phyloP scores from a whole-genome alignment of 495 filamentous ascomycete species.

The Penicilliopsis zonata region DNA sequence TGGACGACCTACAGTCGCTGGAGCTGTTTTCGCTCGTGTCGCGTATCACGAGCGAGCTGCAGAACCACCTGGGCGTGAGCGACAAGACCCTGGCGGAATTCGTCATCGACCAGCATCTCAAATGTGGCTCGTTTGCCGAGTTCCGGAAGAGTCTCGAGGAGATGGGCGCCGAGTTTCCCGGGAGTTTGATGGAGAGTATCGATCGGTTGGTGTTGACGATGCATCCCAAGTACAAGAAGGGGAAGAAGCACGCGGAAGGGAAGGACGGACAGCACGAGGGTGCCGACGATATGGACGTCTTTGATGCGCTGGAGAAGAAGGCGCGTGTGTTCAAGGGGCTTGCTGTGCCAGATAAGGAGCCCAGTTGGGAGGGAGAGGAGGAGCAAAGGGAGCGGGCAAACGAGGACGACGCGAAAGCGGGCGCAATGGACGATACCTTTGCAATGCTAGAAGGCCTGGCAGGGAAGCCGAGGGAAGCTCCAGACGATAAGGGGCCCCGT shows the following conservation, averaged over 20 bases:
- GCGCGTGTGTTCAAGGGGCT: slow-evolving; percentile 79
- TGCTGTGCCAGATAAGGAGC: slow-evolving; percentile 71
- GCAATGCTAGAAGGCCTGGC: slow-evolving; percentile 80
- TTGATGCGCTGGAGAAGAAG: slow-evolving; percentile 46
- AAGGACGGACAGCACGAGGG: slow-evolving; percentile 4
- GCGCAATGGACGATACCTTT: slow-evolving; percentile 87
- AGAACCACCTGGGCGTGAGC: slow-evolving; percentile 84
- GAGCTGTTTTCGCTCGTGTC: slow-evolving; percentile 90
- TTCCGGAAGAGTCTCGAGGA: slow-evolving; percentile 61
- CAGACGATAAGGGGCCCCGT: slow-evolving; percentile 20
- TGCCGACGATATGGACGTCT: slow-evolving; percentile 23
- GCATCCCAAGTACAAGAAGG: slow-evolving; percentile 80
- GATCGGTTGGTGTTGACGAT: slow-evolving; percentile 79
- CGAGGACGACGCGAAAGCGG: slow-evolving; percentile 27
- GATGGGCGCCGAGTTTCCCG: slow-evolving; percentile 79
- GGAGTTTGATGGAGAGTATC: slow-evolving; percentile 80
- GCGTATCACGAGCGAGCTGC: slow-evolving; percentile 85
- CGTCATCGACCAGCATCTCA: slow-evolving; percentile 76
- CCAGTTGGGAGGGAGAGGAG: slow-evolving; percentile 42
- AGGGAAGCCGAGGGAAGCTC: slow-evolving; percentile 47
- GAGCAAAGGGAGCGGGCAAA: slow-evolving; percentile 11
- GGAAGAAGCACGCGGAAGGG: slow-evolving; percentile 18
- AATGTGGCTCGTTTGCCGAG: slow-evolving; percentile 53
- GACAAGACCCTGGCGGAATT: slow-evolving; percentile 96
- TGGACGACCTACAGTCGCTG: slow-evolving; percentile 85